Conservation (phyloP, 768 basidiomycete species). For the Collybia sordida region DNA sequence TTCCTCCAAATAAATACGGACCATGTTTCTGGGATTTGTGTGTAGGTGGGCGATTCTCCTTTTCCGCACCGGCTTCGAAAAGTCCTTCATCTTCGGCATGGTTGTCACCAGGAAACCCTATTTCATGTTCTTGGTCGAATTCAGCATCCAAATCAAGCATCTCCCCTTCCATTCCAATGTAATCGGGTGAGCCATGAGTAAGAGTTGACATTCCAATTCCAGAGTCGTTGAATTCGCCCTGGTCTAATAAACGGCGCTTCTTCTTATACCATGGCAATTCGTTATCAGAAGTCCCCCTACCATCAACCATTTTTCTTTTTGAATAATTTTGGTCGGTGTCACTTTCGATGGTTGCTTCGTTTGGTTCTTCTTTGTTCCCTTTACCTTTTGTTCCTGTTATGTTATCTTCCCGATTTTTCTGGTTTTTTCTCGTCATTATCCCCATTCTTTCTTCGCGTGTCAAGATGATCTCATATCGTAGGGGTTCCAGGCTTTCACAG, state of each 20-base stretch:
- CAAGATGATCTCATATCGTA: slow-evolving; percentile 33
- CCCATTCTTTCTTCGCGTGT: slow-evolving; percentile 39
- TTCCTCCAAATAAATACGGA: too few species aligned
- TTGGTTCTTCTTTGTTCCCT: neutral
- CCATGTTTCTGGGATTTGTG: too few species aligned
- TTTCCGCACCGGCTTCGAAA: slow-evolving; percentile 1
- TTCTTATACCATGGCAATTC: slow-evolving; percentile 1
- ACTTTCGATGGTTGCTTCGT: slow-evolving; percentile 4
- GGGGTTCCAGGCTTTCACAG: slow-evolving; percentile 1
- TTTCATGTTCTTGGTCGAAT: neutral
- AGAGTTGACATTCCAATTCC: slow-evolving; percentile 8
- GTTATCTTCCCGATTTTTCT: neutral
- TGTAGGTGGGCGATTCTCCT: slow-evolving; percentile 10
- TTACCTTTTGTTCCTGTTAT: slow-evolving; percentile 2
- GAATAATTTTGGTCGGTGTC: neutral
- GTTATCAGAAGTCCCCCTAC: neutral
- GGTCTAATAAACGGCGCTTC: slow-evolving; percentile 17
- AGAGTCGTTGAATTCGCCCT: slow-evolving; percentile 18
- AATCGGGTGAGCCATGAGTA: neutral
- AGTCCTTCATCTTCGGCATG: neutral
- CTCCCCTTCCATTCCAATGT: neutral
- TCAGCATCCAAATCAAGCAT: slow-evolving; percentile 3
- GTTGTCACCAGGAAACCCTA: neutral
- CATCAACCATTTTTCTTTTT: neutral
- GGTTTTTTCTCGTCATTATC: slow-evolving; percentile 5